phyloP scores from a whole-genome alignment of 2,329 filamentous ascomycete genomes.

The Stagonosporopsis rhizophila region DNA sequence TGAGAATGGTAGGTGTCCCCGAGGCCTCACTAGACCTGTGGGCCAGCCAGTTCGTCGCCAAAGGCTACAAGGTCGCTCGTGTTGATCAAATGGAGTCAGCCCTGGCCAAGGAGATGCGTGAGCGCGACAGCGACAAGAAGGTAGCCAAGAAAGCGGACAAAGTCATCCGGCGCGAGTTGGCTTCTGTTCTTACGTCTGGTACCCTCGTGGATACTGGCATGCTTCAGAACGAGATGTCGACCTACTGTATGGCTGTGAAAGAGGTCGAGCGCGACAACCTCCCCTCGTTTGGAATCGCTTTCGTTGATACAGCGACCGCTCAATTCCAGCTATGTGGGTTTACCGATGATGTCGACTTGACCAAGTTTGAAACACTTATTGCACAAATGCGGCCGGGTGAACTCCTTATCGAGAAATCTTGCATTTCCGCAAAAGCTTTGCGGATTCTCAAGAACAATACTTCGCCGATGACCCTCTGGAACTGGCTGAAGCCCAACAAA shows the following conservation, averaged over 20 bases:
- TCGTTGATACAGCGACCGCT: constrained; percentile 94
- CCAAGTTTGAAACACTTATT: constrained; percentile 95
- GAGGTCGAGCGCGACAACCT: constrained; percentile 69
- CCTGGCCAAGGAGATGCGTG: constrained; percentile 97
- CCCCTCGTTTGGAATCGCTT: constrained; percentile 88
- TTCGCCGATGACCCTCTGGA: constrained; percentile 91
- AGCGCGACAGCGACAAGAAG: constrained; percentile 69
- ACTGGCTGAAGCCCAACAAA: constrained; percentile 81
- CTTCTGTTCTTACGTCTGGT: constrained; percentile 88
- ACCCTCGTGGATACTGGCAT: constrained; percentile 95
- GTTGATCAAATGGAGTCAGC: constrained; percentile 98
- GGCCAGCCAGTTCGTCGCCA: constrained; percentile 98
- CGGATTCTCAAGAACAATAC: constrained; percentile 98
- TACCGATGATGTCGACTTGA: constrained; percentile 88
- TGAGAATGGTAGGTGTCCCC: constrained; percentile 99
- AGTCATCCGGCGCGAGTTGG: constrained; percentile 88
- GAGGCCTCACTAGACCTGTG: constrained; percentile 95
- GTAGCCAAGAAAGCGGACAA: constrained; percentile 76
- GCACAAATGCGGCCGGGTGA: constrained; percentile 91
- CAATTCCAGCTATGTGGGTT: constrained; percentile 95
- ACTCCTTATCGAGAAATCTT: constrained; percentile 82
- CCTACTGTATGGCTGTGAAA: constrained; percentile 95
- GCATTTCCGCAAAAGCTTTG: constrained; percentile 83
- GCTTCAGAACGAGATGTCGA: constrained; percentile 97
- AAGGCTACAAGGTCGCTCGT: constrained; percentile 94